These are phyloP conservation scores for Vigna hirtella DNA, from an alignment of 306 rosid genomes.

Conservation along the genomic window DNA sequence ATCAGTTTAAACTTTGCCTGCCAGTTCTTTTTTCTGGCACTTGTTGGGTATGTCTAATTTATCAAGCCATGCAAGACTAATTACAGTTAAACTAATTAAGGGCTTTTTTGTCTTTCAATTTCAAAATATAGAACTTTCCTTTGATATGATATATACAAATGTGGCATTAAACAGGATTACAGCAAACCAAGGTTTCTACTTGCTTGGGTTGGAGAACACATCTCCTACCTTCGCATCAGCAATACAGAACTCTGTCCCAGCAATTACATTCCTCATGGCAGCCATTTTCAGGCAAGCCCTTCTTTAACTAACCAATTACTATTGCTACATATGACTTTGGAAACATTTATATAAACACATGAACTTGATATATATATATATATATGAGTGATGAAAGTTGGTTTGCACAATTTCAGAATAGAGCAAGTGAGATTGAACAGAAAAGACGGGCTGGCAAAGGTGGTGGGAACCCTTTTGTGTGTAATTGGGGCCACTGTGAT, in stretches of 20 bases:
- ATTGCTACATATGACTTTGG: background rate
- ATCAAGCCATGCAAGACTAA: background rate
- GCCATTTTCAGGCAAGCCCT: conserved; percentile 69
- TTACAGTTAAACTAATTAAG: background rate
- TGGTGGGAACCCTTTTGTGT: conserved; percentile 75
- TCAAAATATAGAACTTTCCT: background rate
- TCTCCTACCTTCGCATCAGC: conserved; percentile 97
- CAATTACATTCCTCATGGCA: conserved; percentile 98
- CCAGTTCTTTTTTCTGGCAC: conserved; percentile 90
- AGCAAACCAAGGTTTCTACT: conserved; percentile 98
- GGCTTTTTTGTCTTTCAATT: conserved; percentile 1
- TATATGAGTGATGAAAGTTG: background rate
- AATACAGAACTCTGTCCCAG: conserved; percentile 97
- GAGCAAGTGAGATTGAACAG: conserved; percentile 79
- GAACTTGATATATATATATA: background rate
- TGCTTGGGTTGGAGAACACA: conserved; percentile 96
- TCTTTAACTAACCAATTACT: conserved; percentile 4
- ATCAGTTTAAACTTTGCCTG: conserved; percentile 63
- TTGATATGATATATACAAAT: background rate
- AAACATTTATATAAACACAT: background rate
- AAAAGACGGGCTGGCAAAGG: conserved; percentile 84
- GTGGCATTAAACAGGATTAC: conserved; percentile 67
- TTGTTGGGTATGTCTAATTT: conserved; percentile 70
- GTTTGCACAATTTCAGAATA: conserved; percentile 54
- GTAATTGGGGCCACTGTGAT: conserved; percentile 93